These are phyloP conservation scores for Aspergillus sp. DNA, from an alignment of 2,329 filamentous ascomycete genomes.

Conservation along the genomic window DNA sequence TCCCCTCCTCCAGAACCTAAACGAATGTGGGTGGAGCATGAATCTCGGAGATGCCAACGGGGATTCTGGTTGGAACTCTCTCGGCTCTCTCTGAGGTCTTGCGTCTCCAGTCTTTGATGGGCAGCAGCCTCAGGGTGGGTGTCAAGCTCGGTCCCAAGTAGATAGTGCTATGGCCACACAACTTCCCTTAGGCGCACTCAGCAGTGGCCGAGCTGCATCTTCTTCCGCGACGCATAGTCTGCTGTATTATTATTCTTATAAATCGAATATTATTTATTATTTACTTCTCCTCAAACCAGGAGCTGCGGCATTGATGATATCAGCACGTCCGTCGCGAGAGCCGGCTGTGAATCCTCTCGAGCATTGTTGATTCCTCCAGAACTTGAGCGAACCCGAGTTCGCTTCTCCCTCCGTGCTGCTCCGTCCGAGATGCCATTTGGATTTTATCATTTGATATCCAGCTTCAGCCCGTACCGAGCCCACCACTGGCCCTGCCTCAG, in stretches of 20 bases:
- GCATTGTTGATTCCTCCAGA: no score
- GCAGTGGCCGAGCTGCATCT: conserved; percentile 16
- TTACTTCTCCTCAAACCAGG: not conserved
- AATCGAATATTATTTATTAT: not conserved
- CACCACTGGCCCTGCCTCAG: not conserved
- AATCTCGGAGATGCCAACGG: not conserved
- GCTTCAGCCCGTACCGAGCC: not conserved
- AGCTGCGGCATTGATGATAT: conserved; percentile 5
- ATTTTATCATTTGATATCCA: not conserved
- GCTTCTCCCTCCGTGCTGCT: not conserved
- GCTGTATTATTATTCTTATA: conserved; percentile 6
- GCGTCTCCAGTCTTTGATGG: not conserved
- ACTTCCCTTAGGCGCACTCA: conserved; percentile 1
- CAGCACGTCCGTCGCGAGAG: not conserved
- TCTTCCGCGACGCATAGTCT: conserved; percentile 10
- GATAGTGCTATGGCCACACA: conserved; percentile 5
- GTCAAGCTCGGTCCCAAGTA: no score
- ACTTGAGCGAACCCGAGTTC: not conserved
- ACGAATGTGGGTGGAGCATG: not conserved
- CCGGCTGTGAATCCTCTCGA: no score
- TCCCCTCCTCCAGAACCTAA: not conserved
- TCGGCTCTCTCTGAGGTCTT: no score
- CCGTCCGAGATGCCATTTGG: not conserved
- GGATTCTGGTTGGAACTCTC: no score
- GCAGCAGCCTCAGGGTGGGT: not conserved